phyloP scores from a whole-genome alignment of 2,329 filamentous ascomycete genomes.

The Colletotrichum sansevieriae region DNA sequence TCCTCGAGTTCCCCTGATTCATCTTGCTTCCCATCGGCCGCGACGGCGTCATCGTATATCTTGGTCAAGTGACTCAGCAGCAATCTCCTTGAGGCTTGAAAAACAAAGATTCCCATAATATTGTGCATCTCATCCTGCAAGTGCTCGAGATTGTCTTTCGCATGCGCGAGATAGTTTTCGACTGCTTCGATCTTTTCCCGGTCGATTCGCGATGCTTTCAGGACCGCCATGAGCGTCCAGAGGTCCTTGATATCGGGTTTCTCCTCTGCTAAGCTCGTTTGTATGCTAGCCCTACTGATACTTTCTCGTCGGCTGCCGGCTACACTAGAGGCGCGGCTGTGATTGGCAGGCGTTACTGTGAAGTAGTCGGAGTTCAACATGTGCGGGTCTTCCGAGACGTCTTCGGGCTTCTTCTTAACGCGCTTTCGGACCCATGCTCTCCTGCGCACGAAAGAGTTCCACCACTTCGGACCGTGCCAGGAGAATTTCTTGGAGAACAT shows the following conservation, averaged over 20 bases:
- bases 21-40: conserved; percentile 61
- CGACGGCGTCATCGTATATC: conserved; percentile 68
- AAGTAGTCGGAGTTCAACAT: conserved; percentile 85
- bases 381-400: conserved; percentile 68
- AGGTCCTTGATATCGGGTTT: conserved; percentile 68
- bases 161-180: conserved; percentile 83
- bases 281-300: conserved; percentile 55
- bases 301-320: conserved; percentile 49
- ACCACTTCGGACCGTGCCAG: conserved; percentile 95
- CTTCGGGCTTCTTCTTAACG: conserved; percentile 68
- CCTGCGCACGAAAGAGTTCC: conserved; percentile 92
- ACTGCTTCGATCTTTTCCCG: conserved; percentile 91
- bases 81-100: conserved; percentile 86
- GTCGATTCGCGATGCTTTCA: conserved; percentile 83
- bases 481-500: conserved; percentile 80
- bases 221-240: conserved; percentile 74
- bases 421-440: conserved; percentile 89
- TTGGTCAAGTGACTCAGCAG: conserved; percentile 78
- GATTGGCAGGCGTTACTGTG: conserved; percentile 71
- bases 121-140: conserved; percentile 83
- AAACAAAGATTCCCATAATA: conserved; percentile 89
- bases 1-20: conserved; percentile 48
- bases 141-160: conserved; percentile 80
- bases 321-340: conserved; percentile 45
- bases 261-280: conserved; percentile 42